phyloP scores from a whole-genome alignment of 2,329 filamentous ascomycete genomes.

The Aspergillus ochraceoroseus region DNA sequence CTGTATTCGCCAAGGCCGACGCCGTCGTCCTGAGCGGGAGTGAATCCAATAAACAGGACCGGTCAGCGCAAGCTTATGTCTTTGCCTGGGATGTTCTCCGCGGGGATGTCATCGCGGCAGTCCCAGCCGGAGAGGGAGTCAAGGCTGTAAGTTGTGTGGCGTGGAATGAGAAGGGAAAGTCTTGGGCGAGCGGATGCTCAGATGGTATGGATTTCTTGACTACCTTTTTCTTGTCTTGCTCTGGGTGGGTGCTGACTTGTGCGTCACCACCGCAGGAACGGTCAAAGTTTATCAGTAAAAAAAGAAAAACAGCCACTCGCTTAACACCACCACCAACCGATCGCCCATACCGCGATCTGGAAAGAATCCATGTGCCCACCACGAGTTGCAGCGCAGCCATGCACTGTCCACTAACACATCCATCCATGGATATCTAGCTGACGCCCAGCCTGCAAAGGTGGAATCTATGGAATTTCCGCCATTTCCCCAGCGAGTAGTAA shows the following conservation, averaged over 20 bases:
- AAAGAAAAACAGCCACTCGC: too few species aligned
- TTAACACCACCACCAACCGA: too few species aligned
- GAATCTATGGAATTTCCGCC: too few species aligned
- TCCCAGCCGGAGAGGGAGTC: conserved; percentile 45
- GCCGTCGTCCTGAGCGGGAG: conserved; percentile 75
- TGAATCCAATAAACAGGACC: conserved; percentile 49
- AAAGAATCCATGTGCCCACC: neutral
- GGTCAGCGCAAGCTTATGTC: conserved; percentile 27
- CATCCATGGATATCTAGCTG: too few species aligned
- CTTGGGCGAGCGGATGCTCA: conserved; percentile 42
- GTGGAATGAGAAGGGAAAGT: conserved; percentile 42
- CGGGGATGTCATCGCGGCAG: conserved; percentile 60
- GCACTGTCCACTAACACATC: too few species aligned
- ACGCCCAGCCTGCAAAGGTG: too few species aligned
- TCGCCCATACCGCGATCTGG: too few species aligned
- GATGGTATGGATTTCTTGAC: conserved; percentile 33
- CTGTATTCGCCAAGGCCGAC: conserved; percentile 69
- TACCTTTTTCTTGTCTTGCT: neutral
- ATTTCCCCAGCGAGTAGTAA: too few species aligned
- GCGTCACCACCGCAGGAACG: conserved; percentile 15
- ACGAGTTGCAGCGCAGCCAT: too few species aligned
- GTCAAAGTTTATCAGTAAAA: conserved; percentile 21
- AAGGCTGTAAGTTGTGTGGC: conserved; percentile 45
- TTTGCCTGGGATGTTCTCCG: conserved; percentile 77
- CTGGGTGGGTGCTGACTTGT: conserved; percentile 6